A percentile compares a stretch with the other conserved stretches of the same genome.
Evolutionary conservation across 805 yeast genomes (phyloP).

Genomic region (Yarrowia bubula): DNA sequence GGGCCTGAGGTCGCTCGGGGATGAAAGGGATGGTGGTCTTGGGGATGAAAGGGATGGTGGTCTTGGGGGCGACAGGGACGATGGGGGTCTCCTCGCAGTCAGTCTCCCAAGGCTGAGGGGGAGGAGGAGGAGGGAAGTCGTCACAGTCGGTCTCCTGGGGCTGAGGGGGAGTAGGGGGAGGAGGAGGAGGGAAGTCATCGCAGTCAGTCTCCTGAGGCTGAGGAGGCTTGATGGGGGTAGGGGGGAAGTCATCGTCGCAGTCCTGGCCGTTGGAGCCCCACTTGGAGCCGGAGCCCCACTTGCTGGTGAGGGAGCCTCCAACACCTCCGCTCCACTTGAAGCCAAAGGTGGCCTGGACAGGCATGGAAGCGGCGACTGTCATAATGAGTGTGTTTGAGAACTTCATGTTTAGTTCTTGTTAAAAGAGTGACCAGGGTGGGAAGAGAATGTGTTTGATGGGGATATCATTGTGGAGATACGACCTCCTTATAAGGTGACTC

Average conservation of each 20-base stretch:
- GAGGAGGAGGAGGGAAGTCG: neutral
- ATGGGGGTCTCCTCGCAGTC: neutral
- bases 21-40: neutral
- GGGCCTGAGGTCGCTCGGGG: neutral
- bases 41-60: neutral
- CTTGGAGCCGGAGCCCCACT: too few relatives aligned
- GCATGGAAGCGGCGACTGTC: slow-evolving; percentile 14
- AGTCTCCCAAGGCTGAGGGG: neutral
- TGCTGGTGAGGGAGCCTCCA: neutral
- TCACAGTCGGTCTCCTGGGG: slow-evolving; percentile 2
- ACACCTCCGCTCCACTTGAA: neutral
- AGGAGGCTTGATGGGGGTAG: neutral
- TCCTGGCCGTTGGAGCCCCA: neutral
- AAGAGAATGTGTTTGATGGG: neutral
- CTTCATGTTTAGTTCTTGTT: slow-evolving; percentile 20
- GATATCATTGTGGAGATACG: neutral
- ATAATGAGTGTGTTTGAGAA: slow-evolving; percentile 28
- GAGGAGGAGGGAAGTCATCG: neutral
- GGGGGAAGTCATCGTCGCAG: neutral
- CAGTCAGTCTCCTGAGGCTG: slow-evolving; percentile 3
- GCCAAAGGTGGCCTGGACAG: slow-evolving; percentile 7
- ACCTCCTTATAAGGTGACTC: neutral
- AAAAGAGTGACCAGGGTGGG: slow-evolving; percentile 10
- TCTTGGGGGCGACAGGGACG: neutral
- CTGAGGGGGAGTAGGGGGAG: neutral